Conservation (phyloP, 169 alveolate genomes). For the Hepatocystis sp. region DNA sequence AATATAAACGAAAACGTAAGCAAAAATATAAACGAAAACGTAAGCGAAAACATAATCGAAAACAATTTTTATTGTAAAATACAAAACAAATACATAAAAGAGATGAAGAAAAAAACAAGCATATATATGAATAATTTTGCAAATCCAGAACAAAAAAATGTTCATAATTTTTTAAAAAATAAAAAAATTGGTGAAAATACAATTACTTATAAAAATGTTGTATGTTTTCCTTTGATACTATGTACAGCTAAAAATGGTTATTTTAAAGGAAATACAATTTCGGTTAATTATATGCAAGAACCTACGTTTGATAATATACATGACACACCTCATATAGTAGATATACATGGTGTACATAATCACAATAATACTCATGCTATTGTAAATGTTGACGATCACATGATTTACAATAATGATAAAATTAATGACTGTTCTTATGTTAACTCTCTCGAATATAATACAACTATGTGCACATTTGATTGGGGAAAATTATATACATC, state of each 20-base stretch:
- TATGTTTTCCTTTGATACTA: slow-evolving; percentile 10
- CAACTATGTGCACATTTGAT: no score
- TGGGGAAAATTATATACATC: no score
- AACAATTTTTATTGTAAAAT: neutral
- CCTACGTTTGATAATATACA: no score
- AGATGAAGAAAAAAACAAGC: slow-evolving; percentile 4
- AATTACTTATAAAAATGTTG: slow-evolving; percentile 19
- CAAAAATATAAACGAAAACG: neutral
- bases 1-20: neutral
- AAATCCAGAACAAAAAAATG: slow-evolving; percentile 3
- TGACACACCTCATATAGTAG: no score
- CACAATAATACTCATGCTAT: no score
- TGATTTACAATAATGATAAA: no score
- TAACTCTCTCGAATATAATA: no score
- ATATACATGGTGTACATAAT: no score
- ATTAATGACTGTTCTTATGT: no score
- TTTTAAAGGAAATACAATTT: neutral
- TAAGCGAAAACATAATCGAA: neutral
- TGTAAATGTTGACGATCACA: no score
- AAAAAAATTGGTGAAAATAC: slow-evolving; percentile 7
- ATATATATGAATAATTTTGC: slow-evolving; percentile 2
- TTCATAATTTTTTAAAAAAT: neutral
- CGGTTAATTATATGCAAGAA: no score
- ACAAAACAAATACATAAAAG: slow-evolving; percentile 4
- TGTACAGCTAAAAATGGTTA: neutral